Percentiles rank a stretch among this genome's conserved stretches.
Conservation (phyloP, 1,284 basidiomycete species). For the Ustilago shanxiensis region DNA sequence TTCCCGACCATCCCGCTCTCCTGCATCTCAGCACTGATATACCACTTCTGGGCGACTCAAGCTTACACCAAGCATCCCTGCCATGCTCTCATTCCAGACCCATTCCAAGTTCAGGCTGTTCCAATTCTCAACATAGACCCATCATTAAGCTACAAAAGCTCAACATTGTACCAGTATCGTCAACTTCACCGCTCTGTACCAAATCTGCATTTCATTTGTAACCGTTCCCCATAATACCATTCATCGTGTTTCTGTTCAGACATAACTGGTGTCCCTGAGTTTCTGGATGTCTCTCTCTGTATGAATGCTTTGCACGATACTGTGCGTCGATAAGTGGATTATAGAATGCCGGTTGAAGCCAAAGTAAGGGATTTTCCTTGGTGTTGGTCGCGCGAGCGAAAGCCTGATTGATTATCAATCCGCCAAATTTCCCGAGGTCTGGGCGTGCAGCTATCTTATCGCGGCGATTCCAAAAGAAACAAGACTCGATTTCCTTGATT, state of each 20-base stretch:
- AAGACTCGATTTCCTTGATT: constrained; percentile 16
- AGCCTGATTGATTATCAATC: constrained; percentile 38
- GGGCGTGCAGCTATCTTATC: constrained; percentile 39
- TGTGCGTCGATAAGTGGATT: too few species aligned
- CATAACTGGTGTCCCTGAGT: too few species aligned
- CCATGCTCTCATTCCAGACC: neutral
- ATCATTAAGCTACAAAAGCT: neutral
- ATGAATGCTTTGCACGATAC: too few species aligned
- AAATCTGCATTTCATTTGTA: constrained; percentile 9
- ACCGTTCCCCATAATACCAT: too few species aligned
- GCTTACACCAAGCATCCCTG: neutral
- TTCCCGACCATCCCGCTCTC: neutral
- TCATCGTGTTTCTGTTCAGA: neutral
- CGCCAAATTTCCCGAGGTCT: neutral
- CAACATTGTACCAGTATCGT: constrained; percentile 32
- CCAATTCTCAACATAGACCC: neutral
- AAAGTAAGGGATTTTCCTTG: too few species aligned
- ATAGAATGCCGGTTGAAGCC: too few species aligned
- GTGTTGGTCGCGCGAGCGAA: constrained; percentile 3
- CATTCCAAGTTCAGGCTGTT: neutral
- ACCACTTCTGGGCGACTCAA: neutral
- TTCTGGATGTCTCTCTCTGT: too few species aligned
- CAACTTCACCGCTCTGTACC: constrained; percentile 35
- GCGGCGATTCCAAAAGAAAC: constrained; percentile 1
- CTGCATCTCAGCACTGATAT: constrained; percentile 1